Percentiles rank a stretch among this genome's conserved stretches.
These are phyloP conservation scores for Neurospora intermedia DNA, from an alignment of 495 filamentous ascomycete genomes.

Conservation along the genomic window DNA sequence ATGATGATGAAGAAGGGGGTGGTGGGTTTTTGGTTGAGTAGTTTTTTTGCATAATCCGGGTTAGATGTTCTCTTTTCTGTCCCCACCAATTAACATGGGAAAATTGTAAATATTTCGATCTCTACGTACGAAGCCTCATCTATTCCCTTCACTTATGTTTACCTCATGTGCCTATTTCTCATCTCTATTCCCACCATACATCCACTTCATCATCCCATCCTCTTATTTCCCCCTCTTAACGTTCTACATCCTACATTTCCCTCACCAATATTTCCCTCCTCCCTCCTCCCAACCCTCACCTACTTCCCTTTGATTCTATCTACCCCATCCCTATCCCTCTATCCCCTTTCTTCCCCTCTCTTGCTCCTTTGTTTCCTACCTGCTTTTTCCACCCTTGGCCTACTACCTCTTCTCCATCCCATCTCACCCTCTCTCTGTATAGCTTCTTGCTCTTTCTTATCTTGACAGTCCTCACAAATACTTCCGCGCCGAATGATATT, in stretches of 20 bases:
- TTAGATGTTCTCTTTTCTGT: not conserved
- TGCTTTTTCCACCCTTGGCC: not conserved
- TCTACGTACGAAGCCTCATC: not conserved
- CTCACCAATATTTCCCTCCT: not conserved
- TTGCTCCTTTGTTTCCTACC: not conserved
- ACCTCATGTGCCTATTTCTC: not conserved
- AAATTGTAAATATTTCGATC: not conserved
- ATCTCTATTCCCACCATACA: not conserved
- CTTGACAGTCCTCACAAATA: not conserved
- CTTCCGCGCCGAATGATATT: not conserved
- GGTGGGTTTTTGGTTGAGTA: conserved; percentile 27
- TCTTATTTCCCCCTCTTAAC: not conserved
- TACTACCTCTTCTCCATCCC: not conserved
- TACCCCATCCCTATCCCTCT: not conserved
- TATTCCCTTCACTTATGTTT: not conserved
- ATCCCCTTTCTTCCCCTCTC: not conserved
- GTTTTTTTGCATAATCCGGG: not conserved
- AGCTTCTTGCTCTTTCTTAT: not conserved
- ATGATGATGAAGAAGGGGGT: conserved; percentile 20
- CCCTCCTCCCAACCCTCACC: not conserved
- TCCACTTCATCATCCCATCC: not conserved
- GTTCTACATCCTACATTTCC: not conserved
- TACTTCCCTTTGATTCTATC: not conserved
- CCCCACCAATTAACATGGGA: not conserved
- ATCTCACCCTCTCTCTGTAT: not conserved